phyloP scores from a whole-genome alignment of 2,329 filamentous ascomycete species.

The Metarhizium robertsii region DNA sequence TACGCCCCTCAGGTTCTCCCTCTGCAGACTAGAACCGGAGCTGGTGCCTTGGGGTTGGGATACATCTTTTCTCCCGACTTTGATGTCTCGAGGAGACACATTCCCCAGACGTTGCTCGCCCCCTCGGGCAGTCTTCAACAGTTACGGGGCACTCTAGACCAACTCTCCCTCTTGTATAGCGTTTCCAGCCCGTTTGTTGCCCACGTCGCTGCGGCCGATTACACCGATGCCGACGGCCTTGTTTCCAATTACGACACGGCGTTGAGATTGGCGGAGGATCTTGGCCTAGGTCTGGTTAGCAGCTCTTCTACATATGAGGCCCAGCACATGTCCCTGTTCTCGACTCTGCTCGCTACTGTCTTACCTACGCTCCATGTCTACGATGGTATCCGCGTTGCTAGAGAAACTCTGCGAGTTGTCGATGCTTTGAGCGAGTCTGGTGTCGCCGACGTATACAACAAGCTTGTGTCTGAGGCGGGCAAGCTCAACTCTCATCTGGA shows the following conservation, averaged over 20 bases:
- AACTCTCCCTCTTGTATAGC: conserved; percentile 83
- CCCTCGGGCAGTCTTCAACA: conserved; percentile 74
- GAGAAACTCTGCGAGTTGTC: conserved; percentile 73
- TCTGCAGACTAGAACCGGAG: conserved; percentile 81
- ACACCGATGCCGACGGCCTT: conserved; percentile 58
- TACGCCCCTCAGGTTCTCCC: conserved; percentile 68
- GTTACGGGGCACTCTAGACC: conserved; percentile 77
- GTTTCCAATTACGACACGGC: conserved; percentile 81
- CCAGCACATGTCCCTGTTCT: conserved; percentile 90
- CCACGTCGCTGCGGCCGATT: conserved; percentile 87
- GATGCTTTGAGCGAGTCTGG: conserved; percentile 69
- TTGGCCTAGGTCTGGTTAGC: conserved; percentile 77
- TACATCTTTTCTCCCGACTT: conserved; percentile 99
- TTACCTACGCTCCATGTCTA: conserved; percentile 82
- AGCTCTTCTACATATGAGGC: conserved; percentile 83
- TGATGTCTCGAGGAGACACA: conserved; percentile 79
- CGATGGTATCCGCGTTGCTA: conserved; percentile 73
- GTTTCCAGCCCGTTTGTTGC: conserved; percentile 89
- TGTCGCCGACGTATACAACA: conserved; percentile 59
- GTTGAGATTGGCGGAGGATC: conserved; percentile 74
- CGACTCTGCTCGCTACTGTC: conserved; percentile 69
- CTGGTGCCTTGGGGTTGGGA: conserved; percentile 82
- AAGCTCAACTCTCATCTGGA: conserved; percentile 62
- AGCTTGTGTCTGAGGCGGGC: conserved; percentile 51
- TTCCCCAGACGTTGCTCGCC: conserved; percentile 85